Base-by-base conservation (phyloP, 345 rosid genomes). In the Citrus trifoliata region DNA sequence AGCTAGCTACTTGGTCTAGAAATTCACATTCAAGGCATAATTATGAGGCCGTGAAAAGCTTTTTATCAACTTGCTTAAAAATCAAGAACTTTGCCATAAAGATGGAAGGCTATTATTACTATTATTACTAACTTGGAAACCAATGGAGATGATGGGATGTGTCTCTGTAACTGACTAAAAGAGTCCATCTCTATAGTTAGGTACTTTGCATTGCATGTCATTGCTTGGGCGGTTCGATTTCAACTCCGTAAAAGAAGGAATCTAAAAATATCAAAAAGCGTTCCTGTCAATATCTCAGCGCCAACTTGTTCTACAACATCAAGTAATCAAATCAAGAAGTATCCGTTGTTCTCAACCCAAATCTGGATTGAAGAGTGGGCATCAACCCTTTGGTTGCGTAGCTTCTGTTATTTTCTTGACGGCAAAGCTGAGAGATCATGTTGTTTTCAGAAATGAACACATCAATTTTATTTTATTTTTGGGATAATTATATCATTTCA, bases 181-280 rank as follows among this genome's bases (percentile, higher is more conserved):
- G 59, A 63, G 71, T 51, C 78, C 78, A 32, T 70, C 28, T 46
- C 40, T 64, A 10, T 64, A 32, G 19, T 53, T 53, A 53, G 56
- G 58, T 53, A 53, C 56, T 53, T 53, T 53, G 58, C 58, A 5
- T 51, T 8, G 55, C 19, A 22, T 33, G 64, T 55, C 65, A 9
- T 66, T n/a, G 28, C 73, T 76, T 67, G 72, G 32, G 53, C 79
- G 22, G 25, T 64, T 78, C 27, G 40, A 53, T 78, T 64, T 78
- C 7, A 19, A 55, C 53, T 78, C 65, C 71, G 64, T 22, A 53
- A 64, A 48, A 33, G 76, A 71, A 22, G 71, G 76, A 71, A 71
- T 63, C 70, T 25, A 37, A 63, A 56, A 56, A 19, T 10, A 5
- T 9, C 25, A 32, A 55, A 55, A 5, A 19, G 68, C 0, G 6